Evolutionary conservation across 1,284 basidiomycete genomes (phyloP).

Genomic region (Ganoderma multipileum): DNA sequence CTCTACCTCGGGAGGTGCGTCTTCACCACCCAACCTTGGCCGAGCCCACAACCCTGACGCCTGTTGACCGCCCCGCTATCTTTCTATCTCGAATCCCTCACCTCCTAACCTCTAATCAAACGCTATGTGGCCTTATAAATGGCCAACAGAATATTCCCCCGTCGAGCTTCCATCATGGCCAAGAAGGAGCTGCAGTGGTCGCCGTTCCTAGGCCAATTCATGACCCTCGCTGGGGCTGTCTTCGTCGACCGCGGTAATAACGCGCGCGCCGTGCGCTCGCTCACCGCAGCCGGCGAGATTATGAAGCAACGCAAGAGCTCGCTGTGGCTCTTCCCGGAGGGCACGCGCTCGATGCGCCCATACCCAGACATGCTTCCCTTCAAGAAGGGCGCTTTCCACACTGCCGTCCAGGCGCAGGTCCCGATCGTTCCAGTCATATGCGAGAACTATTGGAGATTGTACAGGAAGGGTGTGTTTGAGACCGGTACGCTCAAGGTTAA

Average conservation of each 20-base stretch:
- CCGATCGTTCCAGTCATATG: conserved; percentile 93
- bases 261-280: conserved; percentile 76
- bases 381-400: conserved; percentile 99
- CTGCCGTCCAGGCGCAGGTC: conserved; percentile 89
- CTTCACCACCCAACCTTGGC: background rate
- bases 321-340: conserved; percentile 93
- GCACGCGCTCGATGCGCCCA: conserved; percentile 81
- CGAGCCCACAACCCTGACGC: conserved; percentile 17
- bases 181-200: conserved; percentile 91
- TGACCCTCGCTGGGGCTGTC: conserved; percentile 91
- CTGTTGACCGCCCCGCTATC: background rate
- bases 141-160: conserved; percentile 78
- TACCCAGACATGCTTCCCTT: conserved; percentile 81
- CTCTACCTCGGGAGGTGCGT: conserved; percentile 82
- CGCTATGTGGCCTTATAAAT: conserved; percentile 6
- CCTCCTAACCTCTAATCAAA: background rate
- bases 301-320: conserved; percentile 84
- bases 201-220: conserved; percentile 91
- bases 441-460: conserved; percentile 93
- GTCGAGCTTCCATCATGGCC: conserved; percentile 87
- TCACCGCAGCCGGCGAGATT: conserved; percentile 80
- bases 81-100: background rate
- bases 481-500: conserved; percentile 81
- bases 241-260: conserved; percentile 93
- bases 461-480: conserved; percentile 82